These are phyloP conservation scores for Exophiala dermatitidis DNA, from an alignment of 2,329 filamentous ascomycete species.

Conservation along the genomic window DNA sequence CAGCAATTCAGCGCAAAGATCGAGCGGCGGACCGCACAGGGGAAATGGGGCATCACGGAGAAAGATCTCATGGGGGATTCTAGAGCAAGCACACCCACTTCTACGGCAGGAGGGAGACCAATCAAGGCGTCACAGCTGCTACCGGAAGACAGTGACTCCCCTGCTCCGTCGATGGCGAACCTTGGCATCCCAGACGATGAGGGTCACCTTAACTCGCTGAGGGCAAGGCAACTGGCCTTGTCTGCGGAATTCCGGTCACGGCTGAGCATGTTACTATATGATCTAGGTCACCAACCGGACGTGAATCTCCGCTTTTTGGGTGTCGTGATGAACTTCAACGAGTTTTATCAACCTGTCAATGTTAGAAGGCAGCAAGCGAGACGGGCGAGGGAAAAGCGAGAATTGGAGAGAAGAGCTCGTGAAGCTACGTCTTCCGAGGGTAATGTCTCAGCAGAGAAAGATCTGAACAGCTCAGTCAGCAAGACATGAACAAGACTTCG, in stretches of 20 bases:
- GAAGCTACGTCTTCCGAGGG: conserved; percentile 17
- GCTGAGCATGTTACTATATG: conserved; percentile 75
- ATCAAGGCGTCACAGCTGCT: conserved; percentile 7
- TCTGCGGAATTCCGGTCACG: conserved; percentile 68
- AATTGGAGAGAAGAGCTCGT: conserved; percentile 17
- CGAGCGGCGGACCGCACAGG: conserved; percentile 58
- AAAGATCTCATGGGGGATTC: conserved; percentile 37
- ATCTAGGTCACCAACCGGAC: conserved; percentile 87
- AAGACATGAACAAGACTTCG: not conserved
- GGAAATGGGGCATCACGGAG: conserved; percentile 58
- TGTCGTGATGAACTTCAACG: conserved; percentile 98
- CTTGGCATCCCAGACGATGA: conserved; percentile 37
- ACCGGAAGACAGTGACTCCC: conserved; percentile 21
- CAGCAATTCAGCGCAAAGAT: conserved; percentile 74
- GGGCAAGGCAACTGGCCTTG: conserved; percentile 64
- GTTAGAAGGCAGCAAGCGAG: conserved; percentile 46
- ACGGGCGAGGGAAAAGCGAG: conserved; percentile 26
- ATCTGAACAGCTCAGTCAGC: conserved; percentile 16
- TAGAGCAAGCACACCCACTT: conserved; percentile 27
- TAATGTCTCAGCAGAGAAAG: conserved; percentile 18
- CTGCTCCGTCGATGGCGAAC: conserved; percentile 6
- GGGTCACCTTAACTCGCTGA: conserved; percentile 66
- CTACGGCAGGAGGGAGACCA: conserved; percentile 3
- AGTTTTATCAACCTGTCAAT: conserved; percentile 76
- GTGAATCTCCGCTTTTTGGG: conserved; percentile 92